These are phyloP conservation scores for Aspergillus aculeatinus DNA, from an alignment of 2,329 filamentous ascomycete species.

Conservation along the genomic window DNA sequence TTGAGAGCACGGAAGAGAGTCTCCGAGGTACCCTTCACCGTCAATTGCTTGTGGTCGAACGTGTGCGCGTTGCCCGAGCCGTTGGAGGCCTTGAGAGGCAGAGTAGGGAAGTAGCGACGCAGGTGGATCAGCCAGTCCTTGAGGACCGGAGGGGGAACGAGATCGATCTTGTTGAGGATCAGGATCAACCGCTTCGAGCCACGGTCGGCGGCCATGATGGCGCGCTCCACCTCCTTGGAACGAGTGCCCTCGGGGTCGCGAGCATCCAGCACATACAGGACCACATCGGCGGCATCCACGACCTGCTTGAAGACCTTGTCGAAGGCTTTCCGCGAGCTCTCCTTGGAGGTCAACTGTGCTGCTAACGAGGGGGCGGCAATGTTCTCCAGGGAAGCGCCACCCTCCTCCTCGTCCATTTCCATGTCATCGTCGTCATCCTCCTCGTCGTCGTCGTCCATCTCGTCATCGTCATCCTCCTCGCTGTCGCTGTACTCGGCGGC, in stretches of 20 bases:
- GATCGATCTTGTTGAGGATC: slow-evolving; percentile 92
- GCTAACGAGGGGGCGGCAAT: slow-evolving; percentile 50
- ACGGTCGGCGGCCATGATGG: slow-evolving; percentile 82
- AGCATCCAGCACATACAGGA: slow-evolving; percentile 90
- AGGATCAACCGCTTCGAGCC: slow-evolving; percentile 86
- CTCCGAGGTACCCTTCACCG: slow-evolving; percentile 79
- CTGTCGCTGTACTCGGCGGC: slow-evolving; percentile 50
- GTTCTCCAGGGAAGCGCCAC: slow-evolving; percentile 52
- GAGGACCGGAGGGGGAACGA: slow-evolving; percentile 77
- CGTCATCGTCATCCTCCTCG: slow-evolving; percentile 51
- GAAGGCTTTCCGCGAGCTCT: slow-evolving; percentile 78
- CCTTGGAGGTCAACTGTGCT: slow-evolving; percentile 39
- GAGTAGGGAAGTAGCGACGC: slow-evolving; percentile 84
- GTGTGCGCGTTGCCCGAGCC: slow-evolving; percentile 81
- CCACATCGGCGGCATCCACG: slow-evolving; percentile 81
- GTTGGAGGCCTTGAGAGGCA: slow-evolving; percentile 81
- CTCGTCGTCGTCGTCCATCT: slow-evolving; percentile 53
- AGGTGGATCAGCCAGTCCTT: slow-evolving; percentile 83
- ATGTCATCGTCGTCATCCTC: slow-evolving; percentile 51
- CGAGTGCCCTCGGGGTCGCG: slow-evolving; percentile 87
- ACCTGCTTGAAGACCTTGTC: slow-evolving; percentile 97
- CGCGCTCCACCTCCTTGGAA: slow-evolving; percentile 85
- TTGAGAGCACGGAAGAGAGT: slow-evolving; percentile 87
- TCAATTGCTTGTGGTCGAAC: slow-evolving; percentile 89
- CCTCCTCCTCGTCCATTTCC: slow-evolving; percentile 53